Base-by-base conservation (phyloP, 2,329 filamentous ascomycete genomes). In the Zymoseptoria pseudotritici region DNA sequence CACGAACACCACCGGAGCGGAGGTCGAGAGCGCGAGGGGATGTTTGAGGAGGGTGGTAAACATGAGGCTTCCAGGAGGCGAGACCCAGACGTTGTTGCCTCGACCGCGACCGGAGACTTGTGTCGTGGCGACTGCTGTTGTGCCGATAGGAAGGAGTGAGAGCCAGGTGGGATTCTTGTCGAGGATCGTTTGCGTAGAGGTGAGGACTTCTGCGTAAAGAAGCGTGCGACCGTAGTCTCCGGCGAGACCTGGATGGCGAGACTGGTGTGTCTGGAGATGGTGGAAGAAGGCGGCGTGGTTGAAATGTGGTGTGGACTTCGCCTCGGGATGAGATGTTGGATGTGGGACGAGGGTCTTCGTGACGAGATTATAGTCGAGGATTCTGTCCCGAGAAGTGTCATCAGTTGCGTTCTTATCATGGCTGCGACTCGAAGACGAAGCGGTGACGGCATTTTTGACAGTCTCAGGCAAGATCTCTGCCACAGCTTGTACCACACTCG, bases 51-150 rank as follows among this genome's bases (percentile, higher is more conserved):
- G 85, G 0, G 88, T 91, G 9, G 91, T 96, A 76, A 96, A 94
- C 72, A 97, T 88, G 5, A 97, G 81, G 42, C 85, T 86, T 0
- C 94, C 94, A 0, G 89, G 84, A 0, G 94, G 94, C 0, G 92
- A 91, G 4, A 99, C 86, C 94, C 94, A 99, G 61, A 97, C 90
- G 68, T 99, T 99, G 31, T 83, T 86, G 3, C 94, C 94, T 9
- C 94, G 87, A 7, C 94, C 94, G 46, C 94, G 86, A 7, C 88
- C 94, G 0, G 92, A 90, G 6, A 97, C 80, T 73, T 97, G 93
- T 0, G 88, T 91, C 0, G 91, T 94, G 0, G 94, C 93, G 0
- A 89, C 88, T 10, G 90, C 80, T 0, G 92, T 96, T 72, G 96
- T 91, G n/a, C 94, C 94, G 0, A 83, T 86, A 0, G 92, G 90